phyloP scores from a whole-genome alignment of 148 eudicot species.

The Rhododendron simsii region DNA sequence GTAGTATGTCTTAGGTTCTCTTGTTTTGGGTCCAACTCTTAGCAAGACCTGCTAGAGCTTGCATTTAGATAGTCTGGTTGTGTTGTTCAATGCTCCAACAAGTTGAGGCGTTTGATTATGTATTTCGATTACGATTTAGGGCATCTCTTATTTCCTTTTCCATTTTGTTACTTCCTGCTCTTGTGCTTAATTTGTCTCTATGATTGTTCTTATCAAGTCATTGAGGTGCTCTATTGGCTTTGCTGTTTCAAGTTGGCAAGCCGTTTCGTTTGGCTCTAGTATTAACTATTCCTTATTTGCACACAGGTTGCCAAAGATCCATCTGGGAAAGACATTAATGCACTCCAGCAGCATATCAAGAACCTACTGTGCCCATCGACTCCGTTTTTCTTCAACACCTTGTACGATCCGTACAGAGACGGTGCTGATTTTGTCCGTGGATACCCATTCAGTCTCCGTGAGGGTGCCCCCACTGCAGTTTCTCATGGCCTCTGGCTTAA shows the following conservation, averaged over 20 bases:
- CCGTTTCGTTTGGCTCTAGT: slow-evolving; percentile 8
- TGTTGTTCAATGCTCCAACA: not conserved
- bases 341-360: slow-evolving; percentile 71
- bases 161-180: not conserved
- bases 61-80: not conserved
- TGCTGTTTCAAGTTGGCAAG: not conserved
- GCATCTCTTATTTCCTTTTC: not conserved
- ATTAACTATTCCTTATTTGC: not conserved
- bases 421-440: slow-evolving; percentile 91
- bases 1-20: not conserved
- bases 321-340: slow-evolving; percentile 67
- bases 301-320: slow-evolving; percentile 80
- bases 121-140: not conserved
- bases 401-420: slow-evolving; percentile 69
- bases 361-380: slow-evolving; percentile 71
- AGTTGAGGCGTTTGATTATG: not conserved
- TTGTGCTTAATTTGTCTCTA: not conserved
- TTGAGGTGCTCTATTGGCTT: not conserved
- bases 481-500: slow-evolving; percentile 87
- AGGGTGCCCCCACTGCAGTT: slow-evolving; percentile 77
- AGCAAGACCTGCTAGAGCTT: not conserved
- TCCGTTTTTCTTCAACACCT: slow-evolving; percentile 82
- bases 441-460: slow-evolving; percentile 82
- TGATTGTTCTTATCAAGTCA: not conserved
- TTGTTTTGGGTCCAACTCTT: not conserved